These are phyloP conservation scores for Peziza echinospora DNA, from an alignment of 495 filamentous ascomycete genomes.

Conservation along the genomic window DNA sequence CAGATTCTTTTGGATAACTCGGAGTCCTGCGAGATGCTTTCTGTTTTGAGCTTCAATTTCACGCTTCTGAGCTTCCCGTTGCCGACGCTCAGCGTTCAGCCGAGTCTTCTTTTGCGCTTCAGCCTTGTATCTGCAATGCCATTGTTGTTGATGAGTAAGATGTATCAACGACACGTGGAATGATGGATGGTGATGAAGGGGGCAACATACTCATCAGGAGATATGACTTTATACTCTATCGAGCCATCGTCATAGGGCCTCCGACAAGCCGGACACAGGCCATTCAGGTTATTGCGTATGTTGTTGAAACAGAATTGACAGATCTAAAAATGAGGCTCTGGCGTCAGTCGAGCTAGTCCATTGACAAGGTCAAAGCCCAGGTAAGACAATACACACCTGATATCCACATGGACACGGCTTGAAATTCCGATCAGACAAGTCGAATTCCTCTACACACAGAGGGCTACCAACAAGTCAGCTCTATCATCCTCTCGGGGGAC, in stretches of 20 bases:
- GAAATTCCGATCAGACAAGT: constrained; percentile 92
- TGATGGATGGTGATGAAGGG: constrained; percentile 2
- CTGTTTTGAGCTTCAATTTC: constrained; percentile 88
- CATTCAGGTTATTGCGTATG: constrained; percentile 87
- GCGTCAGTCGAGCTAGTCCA: no score
- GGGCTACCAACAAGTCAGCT: constrained; percentile 34
- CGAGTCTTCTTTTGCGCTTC: constrained; percentile 76
- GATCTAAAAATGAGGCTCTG: constrained; percentile 48
- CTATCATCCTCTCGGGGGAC: constrained; percentile 2
- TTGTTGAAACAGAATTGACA: constrained; percentile 99
- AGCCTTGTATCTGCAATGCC: constrained; percentile 60
- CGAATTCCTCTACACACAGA: constrained; percentile 97
- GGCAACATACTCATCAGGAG: constrained; percentile 63
- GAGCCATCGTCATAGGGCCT: constrained; percentile 87
- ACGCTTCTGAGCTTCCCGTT: constrained; percentile 85
- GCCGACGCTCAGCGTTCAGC: constrained; percentile 71
- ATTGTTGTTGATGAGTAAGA: no score
- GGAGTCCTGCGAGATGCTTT: constrained; percentile 81
- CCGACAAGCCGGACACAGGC: constrained; percentile 86
- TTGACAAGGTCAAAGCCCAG: constrained; percentile 4
- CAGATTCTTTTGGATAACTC: constrained; percentile 93
- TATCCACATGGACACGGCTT: constrained; percentile 95
- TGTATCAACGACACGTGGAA: not conserved
- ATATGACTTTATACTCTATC: constrained; percentile 85
- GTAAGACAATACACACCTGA: constrained; percentile 39